Evolutionary conservation across 768 basidiomycete genomes (phyloP), one percentile per base, ranked within the genome.

Genomic region (Omphalotus guepiniiformis): DNA sequence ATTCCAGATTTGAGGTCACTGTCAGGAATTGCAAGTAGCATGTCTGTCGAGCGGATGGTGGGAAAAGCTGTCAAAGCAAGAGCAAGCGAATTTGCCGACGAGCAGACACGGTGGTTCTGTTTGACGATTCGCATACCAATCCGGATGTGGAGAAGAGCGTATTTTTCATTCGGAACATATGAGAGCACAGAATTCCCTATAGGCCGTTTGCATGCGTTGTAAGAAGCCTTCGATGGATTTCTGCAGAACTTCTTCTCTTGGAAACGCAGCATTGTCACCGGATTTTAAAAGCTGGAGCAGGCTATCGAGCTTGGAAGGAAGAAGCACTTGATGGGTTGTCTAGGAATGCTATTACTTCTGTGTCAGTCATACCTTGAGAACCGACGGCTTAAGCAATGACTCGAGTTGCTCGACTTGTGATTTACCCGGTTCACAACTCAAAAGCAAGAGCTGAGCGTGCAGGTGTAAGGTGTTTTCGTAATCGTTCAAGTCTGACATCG

Each of bases 211-310:
- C 47, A 96, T 65, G 8, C 95, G 80, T 40, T 82, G 86, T 29
- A 74, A 66, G 59, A 98, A 94, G 6, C 87, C 84, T 1, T 76
- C 67, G 38, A 94, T 77, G 3, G 91, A 87, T 35, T 84, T 79
- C 60, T 96, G 93, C 22, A 89, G 59, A 32, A 88, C 82, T 36
- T 74, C 66, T 65, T 93, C 91, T 16, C 82, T 80, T 29, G 71
- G 62, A 4, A 56, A 35, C 16, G 75, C 75, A 47, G 67, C 63
- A 4, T 59, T 34, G 6, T 74, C 68, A 16, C 64, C 58, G 5
- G 57, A 53, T 42, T 63, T 54, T 15, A 82, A 61, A 11, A 61
- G 57, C 18, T 47, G 42, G 0, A 71, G 51, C 12, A 95, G 66
- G 9, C 72, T 60, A 34, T 74, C 65, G 8, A 88, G 59, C 58